Conservation (phyloP, 768 basidiomycete genomes). For the Jaapia argillacea region DNA sequence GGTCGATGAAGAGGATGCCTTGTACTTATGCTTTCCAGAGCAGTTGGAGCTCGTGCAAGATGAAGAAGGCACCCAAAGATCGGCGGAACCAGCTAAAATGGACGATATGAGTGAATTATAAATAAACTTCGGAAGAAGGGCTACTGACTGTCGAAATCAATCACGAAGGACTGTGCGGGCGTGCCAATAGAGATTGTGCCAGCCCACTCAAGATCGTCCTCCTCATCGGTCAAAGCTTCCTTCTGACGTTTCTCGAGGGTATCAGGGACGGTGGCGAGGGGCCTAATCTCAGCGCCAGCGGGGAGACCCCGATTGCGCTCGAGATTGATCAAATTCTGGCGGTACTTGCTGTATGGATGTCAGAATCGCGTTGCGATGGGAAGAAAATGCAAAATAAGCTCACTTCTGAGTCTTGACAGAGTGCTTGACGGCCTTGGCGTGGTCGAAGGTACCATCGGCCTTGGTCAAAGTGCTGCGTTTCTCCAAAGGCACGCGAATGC, state of each 20-base stretch:
- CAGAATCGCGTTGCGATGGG: no score
- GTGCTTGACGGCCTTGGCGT: conserved; percentile 16
- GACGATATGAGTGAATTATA: background rate
- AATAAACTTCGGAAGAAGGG: background rate
- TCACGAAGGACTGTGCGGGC: conserved; percentile 24
- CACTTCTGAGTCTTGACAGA: conserved; percentile 17
- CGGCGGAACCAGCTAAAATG: conserved; percentile 2
- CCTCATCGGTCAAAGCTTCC: conserved; percentile 24
- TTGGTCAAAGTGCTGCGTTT: conserved; percentile 17
- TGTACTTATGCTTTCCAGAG: conserved; percentile 1
- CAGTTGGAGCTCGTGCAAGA: conserved; percentile 3
- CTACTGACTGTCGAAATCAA: conserved; percentile 30
- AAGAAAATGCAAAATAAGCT: conserved; percentile 3
- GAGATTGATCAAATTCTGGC: conserved; percentile 26
- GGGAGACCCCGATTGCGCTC: conserved; percentile 16
- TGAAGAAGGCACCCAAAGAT: conserved; percentile 6
- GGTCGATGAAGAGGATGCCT: conserved; percentile 5
- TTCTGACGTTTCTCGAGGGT: conserved; percentile 22
- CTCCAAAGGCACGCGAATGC: conserved; percentile 13
- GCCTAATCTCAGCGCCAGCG: conserved; percentile 22
- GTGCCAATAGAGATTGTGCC: conserved; percentile 30
- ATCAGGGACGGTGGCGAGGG: conserved; percentile 12
- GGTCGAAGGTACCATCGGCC: conserved; percentile 20
- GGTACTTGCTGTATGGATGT: conserved; percentile 30
- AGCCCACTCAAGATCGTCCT: conserved; percentile 28